Evolutionary conservation across 805 yeast genomes (phyloP).

Genomic region (Cyberlindnera maclurae): DNA sequence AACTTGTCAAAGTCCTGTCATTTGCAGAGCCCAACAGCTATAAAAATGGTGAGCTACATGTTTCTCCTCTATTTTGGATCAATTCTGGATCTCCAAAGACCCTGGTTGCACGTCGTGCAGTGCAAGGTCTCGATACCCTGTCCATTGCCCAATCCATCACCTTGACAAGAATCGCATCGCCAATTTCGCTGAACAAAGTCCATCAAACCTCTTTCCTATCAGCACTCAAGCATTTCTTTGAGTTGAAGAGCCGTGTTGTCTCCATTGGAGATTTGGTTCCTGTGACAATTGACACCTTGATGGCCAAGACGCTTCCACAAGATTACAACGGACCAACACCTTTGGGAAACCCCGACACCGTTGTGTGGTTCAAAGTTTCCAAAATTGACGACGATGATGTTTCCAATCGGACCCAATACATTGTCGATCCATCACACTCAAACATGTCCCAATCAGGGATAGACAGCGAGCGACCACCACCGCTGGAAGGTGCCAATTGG

Average conservation of each 20-base stretch:
- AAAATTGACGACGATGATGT: conserved; percentile 34
- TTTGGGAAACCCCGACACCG: conserved; percentile 54
- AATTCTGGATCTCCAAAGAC: conserved; percentile 36
- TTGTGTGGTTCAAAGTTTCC: conserved; percentile 81
- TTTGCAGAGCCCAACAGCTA: conserved; percentile 57
- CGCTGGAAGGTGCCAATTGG: conserved; percentile 31
- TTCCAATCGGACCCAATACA: conserved; percentile 32
- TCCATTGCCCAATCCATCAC: conserved; percentile 57
- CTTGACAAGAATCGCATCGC: conserved; percentile 61
- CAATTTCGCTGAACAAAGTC: conserved; percentile 56
- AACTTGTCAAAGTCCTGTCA: conserved; percentile 37
- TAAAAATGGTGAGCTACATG: conserved; percentile 33
- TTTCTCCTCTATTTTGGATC: conserved; percentile 56
- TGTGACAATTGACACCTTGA: conserved; percentile 61
- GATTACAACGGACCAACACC: conserved; percentile 30
- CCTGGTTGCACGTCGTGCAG: conserved; percentile 14
- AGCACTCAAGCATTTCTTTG: conserved; percentile 57
- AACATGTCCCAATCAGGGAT: conserved; percentile 64
- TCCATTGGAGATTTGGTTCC: conserved; percentile 66
- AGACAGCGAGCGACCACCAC: conserved; percentile 29
- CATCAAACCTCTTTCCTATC: conserved; percentile 54
- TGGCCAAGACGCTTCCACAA: conserved; percentile 41
- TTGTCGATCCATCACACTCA: conserved; percentile 63
- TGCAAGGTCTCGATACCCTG: conserved; percentile 19
- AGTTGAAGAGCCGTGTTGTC: conserved; percentile 49